Base-by-base conservation (phyloP, 129 eudicot species). In the Centella asiatica region DNA sequence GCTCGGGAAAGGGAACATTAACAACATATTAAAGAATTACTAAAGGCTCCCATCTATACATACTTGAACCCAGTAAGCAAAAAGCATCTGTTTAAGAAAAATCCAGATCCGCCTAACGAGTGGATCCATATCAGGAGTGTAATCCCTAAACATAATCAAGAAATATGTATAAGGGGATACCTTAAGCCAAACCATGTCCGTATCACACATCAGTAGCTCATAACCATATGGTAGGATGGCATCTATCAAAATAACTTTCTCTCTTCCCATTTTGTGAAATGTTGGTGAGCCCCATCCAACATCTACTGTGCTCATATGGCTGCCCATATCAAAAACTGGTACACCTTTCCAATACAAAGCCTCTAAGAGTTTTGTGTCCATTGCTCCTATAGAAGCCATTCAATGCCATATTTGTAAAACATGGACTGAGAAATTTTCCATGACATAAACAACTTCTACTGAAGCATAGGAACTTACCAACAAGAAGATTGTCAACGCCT, bases 171-270 rank as follows among this genome's bases (percentile, higher is more conserved):
- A 50, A 31, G 39, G 55, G 56, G 48, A 27, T 76, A 92, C 99
- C 99, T 92, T 92, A 65, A 92, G 77, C 99, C 99, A 92, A 25
- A 85, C 99, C 96, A 82, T 87, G 68, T 92, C 99, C 1, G 99
- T 92, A 68, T 92, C 99, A 65, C 99, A 92, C 99, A 92, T 92
- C 72, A 92, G 80, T 58, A 92, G 76, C 45, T 92, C 99, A 64
- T 47, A 87, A 40, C 99, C 99, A 68, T 70, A 87, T 17, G 95
- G 95, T 59, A 92, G 73, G 82, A 92, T 62, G 32, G 99, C 71
- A 69, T 92, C 95, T 58, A 92, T 84, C 49, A 92, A 71, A 48
- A 92, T 72, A 75, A 87, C 96, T 65, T 92, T 92, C 73, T 92
- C 96, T 55, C 99, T 78, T 48, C 99, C 99, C 96, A 92, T 92